phyloP scores from a whole-genome alignment of 306 rosid species.

The Vigna hirtella region DNA sequence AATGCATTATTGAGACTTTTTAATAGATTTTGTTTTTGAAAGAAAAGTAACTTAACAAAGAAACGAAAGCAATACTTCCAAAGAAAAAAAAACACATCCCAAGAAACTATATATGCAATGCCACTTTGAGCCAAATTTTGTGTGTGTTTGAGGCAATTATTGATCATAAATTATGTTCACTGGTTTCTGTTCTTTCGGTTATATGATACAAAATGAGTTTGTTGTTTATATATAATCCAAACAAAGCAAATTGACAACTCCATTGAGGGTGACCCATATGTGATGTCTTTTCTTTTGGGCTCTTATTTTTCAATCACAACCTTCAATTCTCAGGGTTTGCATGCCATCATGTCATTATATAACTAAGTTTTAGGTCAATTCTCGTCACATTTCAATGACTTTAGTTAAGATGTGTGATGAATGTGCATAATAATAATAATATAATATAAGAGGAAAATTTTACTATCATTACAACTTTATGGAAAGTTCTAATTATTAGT shows the following conservation, averaged over 20 bases:
- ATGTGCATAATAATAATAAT: too few species aligned
- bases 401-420: background rate
- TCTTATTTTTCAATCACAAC: slow-evolving; percentile 26
- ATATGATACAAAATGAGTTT: slow-evolving; percentile 44
- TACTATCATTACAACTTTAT: slow-evolving; percentile 3
- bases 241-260: slow-evolving; percentile 30
- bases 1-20: background rate
- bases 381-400: slow-evolving; percentile 22
- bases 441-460: too few species aligned
- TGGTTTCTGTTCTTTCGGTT: slow-evolving; percentile 46
- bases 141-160: slow-evolving; percentile 45
- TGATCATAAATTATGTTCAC: slow-evolving; percentile 50
- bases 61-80: background rate
- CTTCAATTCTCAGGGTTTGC: slow-evolving; percentile 33
- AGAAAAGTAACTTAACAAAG: background rate
- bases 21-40: background rate
- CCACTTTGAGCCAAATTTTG: slow-evolving; percentile 42
- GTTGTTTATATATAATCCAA: slow-evolving; percentile 35
- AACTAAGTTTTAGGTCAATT: slow-evolving; percentile 41
- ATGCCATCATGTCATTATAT: slow-evolving; percentile 26
- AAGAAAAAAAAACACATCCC: background rate
- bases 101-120: background rate
- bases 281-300: background rate
- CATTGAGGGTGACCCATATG: background rate
- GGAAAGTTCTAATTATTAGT: slow-evolving; percentile 39